Percentiles rank a stretch among this genome's conserved stretches.
phyloP scores from a whole-genome alignment of 2,329 filamentous ascomycete species.

The Aspergillus thermomutatus region DNA sequence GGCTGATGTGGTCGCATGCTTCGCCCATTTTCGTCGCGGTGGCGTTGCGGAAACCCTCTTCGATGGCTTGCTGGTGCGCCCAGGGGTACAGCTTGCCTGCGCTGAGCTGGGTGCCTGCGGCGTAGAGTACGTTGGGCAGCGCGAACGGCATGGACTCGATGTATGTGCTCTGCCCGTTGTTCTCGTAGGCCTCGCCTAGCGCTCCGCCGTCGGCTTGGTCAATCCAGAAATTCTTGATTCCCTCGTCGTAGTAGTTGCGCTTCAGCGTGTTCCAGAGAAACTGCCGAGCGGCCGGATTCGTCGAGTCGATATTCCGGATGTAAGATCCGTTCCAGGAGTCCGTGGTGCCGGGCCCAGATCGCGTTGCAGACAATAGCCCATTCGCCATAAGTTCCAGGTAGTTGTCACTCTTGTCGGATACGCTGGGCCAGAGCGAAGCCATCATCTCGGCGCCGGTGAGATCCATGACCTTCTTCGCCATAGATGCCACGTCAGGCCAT shows the following conservation, averaged over 20 bases:
- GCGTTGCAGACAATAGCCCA: slow-evolving; percentile 55
- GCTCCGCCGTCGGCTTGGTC: slow-evolving; percentile 58
- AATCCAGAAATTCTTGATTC: slow-evolving; percentile 62
- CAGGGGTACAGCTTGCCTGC: slow-evolving; percentile 60
- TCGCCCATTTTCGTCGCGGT: slow-evolving; percentile 49
- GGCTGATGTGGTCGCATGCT: slow-evolving; percentile 42
- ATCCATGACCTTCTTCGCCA: slow-evolving; percentile 56
- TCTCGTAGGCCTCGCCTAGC: slow-evolving; percentile 34
- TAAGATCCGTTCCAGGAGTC: slow-evolving; percentile 57
- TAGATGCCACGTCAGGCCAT: slow-evolving; percentile 62
- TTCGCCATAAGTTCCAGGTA: slow-evolving; percentile 57
- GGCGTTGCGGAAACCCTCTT: slow-evolving; percentile 51
- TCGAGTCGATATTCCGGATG: slow-evolving; percentile 57
- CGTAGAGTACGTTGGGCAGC: slow-evolving; percentile 43
- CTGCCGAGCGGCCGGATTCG: slow-evolving; percentile 54
- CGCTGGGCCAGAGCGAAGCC: slow-evolving; percentile 65
- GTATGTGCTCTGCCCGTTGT: slow-evolving; percentile 51
- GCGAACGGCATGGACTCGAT: slow-evolving; percentile 31
- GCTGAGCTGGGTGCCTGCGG: slow-evolving; percentile 57
- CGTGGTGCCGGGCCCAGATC: slow-evolving; percentile 54
- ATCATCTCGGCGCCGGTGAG: slow-evolving; percentile 58
- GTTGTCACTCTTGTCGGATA: slow-evolving; percentile 55
- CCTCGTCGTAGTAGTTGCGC: slow-evolving; percentile 57
- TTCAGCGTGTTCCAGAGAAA: slow-evolving; percentile 59
- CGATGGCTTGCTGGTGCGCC: slow-evolving; percentile 56